Base-by-base conservation (phyloP, 768 basidiomycete species). In the Hygrocybe punicea region DNA sequence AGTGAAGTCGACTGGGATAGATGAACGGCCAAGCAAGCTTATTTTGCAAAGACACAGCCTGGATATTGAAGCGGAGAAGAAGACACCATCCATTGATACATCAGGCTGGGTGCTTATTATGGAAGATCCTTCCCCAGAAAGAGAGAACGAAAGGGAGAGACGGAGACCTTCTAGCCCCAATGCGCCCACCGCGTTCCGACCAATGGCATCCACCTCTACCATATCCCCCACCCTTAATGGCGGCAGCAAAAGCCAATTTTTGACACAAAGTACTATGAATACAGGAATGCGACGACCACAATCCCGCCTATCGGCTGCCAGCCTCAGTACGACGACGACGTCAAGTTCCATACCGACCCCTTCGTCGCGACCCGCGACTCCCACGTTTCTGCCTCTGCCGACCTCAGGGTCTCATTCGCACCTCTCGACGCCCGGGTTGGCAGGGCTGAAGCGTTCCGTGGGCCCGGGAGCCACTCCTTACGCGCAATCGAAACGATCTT, bases 61-160 rank as follows among this genome's bases (percentile, higher is more conserved):
- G 47, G 81, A 82, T 45, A 73, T 69, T 60, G 76, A 75, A 42
- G 68, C 72, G 6, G 77, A 77, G 53, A 81, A 78, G 57, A 81
- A 77, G 63, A 81, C 76, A 39, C 75, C 79, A 44, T 74, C 70
- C 33, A 81, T 79, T 19, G 88, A 90, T 63, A 74, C 85, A 10
- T 83, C 89, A 36, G 90, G 90, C 54, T 93, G 90, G 90, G 90
- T 93, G 40, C 81, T 93, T 36, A 89, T 93, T 50, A 91, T 91
- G 89, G 91, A 92, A 61, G 91, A 91, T 65, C 86, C 87, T 2
- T 87, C 89, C 21, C 85, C 76, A n/a, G 54, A 75, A 29, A 87
- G 83, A 68, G 76, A 80, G 46, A 73, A 75, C 59, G 79, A 79
- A 53, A 78, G 80, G 58, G 83, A 84, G 65, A 75, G 77, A 58